A percentile compares a stretch with the other conserved stretches of the same genome.
Conservation (phyloP, 1,284 basidiomycete genomes). For the Salmacisia buchloeana region DNA sequence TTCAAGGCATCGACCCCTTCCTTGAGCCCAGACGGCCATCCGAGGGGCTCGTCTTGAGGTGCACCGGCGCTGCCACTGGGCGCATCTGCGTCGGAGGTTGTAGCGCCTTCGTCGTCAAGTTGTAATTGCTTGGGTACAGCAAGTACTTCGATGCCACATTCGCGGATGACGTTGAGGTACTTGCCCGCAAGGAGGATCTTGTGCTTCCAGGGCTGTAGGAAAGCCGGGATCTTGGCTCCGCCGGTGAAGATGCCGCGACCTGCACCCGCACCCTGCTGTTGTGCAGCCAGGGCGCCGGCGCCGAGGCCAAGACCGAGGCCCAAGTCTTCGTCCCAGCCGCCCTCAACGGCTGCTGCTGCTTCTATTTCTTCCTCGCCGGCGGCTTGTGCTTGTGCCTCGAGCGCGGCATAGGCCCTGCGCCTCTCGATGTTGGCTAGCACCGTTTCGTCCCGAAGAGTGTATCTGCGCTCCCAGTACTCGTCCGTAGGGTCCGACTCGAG, state of each 20-base stretch:
- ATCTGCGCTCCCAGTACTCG: slow-evolving; percentile 50
- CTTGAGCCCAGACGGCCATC: slow-evolving; percentile 15
- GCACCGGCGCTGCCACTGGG: neutral
- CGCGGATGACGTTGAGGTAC: slow-evolving; percentile 49
- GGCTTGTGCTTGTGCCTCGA: slow-evolving; percentile 5
- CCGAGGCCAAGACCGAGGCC: slow-evolving; percentile 31
- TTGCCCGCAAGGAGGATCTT: slow-evolving; percentile 49
- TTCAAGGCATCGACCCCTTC: slow-evolving; percentile 17
- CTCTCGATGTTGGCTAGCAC: slow-evolving; percentile 33
- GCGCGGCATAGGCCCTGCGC: slow-evolving; percentile 10
- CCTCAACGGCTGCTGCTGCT: neutral
- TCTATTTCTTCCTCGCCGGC: slow-evolving; percentile 7
- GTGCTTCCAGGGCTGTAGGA: slow-evolving; percentile 49
- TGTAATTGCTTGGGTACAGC: neutral
- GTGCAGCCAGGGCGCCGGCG: slow-evolving; percentile 16
- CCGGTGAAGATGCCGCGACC: slow-evolving; percentile 57
- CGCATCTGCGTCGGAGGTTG: slow-evolving; percentile 7
- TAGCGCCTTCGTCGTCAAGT: neutral
- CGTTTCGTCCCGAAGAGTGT: slow-evolving; percentile 44
- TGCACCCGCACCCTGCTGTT: slow-evolving; percentile 36
- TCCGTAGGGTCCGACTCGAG: slow-evolving; percentile 48
- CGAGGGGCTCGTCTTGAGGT: slow-evolving; percentile 5
- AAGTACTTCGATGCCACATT: slow-evolving; percentile 44
- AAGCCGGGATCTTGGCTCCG: slow-evolving; percentile 47
- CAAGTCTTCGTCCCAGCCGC: slow-evolving; percentile 15